Evolutionary conservation across 2,329 filamentous ascomycete genomes (phyloP), one percentile per base, ranked within the genome.

Genomic region (Stagonosporopsis cucurbitacearum): DNA sequence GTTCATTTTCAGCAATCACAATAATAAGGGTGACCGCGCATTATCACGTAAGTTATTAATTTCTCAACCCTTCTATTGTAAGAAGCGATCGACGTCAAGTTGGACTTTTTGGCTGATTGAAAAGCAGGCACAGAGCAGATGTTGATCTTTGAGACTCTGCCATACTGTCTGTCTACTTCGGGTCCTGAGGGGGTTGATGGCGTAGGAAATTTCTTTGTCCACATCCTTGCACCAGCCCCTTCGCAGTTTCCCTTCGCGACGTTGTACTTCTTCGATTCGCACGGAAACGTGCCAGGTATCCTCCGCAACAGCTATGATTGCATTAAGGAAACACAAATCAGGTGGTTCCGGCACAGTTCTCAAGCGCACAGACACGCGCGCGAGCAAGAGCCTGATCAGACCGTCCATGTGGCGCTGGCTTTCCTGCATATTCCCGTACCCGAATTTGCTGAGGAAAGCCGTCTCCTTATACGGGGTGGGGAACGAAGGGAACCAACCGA

Each of bases 401-500:
- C 1, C 89, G 92, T 70, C 88, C 91, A 49, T 92, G 96, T 97
- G 84, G 89, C 96, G 71, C 84, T 97, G 69, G 91, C 92, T 1
- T 97, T 97, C 73, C 92, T 96, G 61, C 95, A 97, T 73, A 98
- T 98, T 55, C 94, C 94, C 0, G 79, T 97, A 11, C 92, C 93
- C 0, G 94, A 97, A 74, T 96, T 96, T 70, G 80, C 5, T 9
- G 9, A 83, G 43, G 83, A 88, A 43, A 70, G 77, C 2, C n/a
- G 64, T 54, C 80, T 84, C 6, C 83, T 87, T 33, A 62, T 67
- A 12, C 78, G 80, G 44, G 83, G 87, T 23, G 93, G 93, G n/a
- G 79, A 85, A 23, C 93, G 87, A 86, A 86, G 84, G 48, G 94
- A 98, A 74, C 82, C 86, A 13, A 89, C 93, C 15, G 97, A 93